Evolutionary conservation across 1,139 yeast species (phyloP), one percentile per base, ranked within the genome.

Genomic region (Protomyces arabidopsidicola): DNA sequence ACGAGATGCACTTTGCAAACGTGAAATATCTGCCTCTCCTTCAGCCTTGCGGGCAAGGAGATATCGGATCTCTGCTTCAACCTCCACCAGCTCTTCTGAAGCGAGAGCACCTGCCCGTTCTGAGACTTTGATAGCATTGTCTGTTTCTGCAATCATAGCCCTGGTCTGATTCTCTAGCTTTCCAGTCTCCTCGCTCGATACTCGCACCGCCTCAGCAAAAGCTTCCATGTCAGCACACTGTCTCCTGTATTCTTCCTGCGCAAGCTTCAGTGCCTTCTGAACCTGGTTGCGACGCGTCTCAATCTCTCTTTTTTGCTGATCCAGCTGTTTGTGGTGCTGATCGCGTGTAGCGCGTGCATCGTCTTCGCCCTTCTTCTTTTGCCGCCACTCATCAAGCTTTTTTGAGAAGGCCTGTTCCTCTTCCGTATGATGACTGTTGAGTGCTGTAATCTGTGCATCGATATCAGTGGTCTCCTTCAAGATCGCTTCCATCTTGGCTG

Each of bases 251-350:
- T 70, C 72, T 8, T 71, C 73, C 35, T 63, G 68, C 27, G 70
- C 64, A 39, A 67, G 65, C 59, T 68, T 69, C 42, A 68, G 68
- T 14, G 68, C 66, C 45, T 68, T 69, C 35, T 73, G 76, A 9
- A 73, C 70, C 59, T 75, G 75, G 8, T 71, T 56, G 42, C 72
- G 71, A 55, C 75, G 75, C 14, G 74, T 69, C 54, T 78, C 80
- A 20, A 77, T 69, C 20, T 71, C 70, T n/a, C 78, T 75, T 56
- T 74, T 74, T 6, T 75, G 70, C 55, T 75, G 78, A 65, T 83
- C 87, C 22, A 82, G 71, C 45, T 77, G 72, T 66, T 81, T 81
- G 51, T 78, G 78, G 67, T 83, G 86, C 4, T 79, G 75, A 58
- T 81, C 75, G 55, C 81, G 72, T 65, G 79, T 78, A 12, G 80